Percentiles rank a stretch among this genome's conserved stretches.
Conservation (phyloP, 768 basidiomycete species). For the Lactifluus echinatus region DNA sequence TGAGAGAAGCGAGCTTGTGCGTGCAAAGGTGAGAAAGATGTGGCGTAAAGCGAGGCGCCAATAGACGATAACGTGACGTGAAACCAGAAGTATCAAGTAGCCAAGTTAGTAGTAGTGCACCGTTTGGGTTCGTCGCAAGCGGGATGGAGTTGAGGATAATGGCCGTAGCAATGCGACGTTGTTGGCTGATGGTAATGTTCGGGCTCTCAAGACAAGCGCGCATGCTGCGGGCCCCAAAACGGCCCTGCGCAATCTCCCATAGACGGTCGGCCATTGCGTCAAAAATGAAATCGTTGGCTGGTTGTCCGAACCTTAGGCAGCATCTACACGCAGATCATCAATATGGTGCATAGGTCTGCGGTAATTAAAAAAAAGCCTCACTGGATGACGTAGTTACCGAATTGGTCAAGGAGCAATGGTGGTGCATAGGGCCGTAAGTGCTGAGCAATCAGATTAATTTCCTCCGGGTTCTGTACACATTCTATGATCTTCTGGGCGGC, state of each 20-base stretch:
- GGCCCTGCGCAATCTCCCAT: constrained; percentile 97
- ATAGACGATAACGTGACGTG: constrained; percentile 88
- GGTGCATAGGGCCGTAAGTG: constrained; percentile 88
- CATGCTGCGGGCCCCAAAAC: constrained; percentile 97
- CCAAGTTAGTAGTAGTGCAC: constrained; percentile 93
- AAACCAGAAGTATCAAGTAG: constrained; percentile 90
- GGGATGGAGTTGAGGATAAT: constrained; percentile 96
- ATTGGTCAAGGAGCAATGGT: constrained; percentile 88
- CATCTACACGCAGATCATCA: constrained; percentile 40
- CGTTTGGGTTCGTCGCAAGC: constrained; percentile 95
- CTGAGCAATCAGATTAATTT: constrained; percentile 74
- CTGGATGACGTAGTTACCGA: constrained; percentile 91
- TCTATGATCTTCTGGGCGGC: constrained; percentile 99
- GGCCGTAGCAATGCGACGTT: constrained; percentile 90
- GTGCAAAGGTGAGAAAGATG: constrained; percentile 96
- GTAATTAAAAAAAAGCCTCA: constrained; percentile 32
- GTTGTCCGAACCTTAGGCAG: constrained; percentile 84
- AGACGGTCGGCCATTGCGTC: constrained; percentile 96
- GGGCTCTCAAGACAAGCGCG: constrained; percentile 92
- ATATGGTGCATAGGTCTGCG: neutral
- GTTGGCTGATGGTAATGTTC: constrained; percentile 78
- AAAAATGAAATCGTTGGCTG: constrained; percentile 91
- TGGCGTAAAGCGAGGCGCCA: constrained; percentile 93
- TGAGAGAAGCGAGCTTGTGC: constrained; percentile 93
- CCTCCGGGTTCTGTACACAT: constrained; percentile 81